Base-by-base conservation (phyloP, 2,329 filamentous ascomycete genomes). In the Fusarium luffae region DNA sequence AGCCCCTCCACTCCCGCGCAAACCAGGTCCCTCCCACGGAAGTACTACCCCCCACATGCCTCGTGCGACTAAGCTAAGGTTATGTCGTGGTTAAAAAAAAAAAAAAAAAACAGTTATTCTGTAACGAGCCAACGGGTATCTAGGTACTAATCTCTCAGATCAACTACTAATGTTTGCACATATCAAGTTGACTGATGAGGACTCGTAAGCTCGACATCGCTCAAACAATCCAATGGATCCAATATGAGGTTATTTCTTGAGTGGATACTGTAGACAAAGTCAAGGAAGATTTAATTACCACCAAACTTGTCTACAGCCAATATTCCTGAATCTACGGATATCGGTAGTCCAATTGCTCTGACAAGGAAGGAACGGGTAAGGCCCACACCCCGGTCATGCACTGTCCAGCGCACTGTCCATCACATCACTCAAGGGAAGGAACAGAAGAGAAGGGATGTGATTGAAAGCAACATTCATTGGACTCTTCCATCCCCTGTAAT, bases 1-100 rank as follows among this genome's bases (percentile, higher is more conserved):
- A 68, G 57, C 67, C 47, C 62, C 50, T 69, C 66, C 66, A 60
- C 58, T 69, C 66, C 66, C 66, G 56, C 58, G 48, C 66, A 55
- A 70, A 63, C 67, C 67, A 63, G 62, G 67, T 55, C 63, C 52
- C 50, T 70, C 66, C 28, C 10, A 14, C 12, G 27, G 27, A 63
- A 59, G 47, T 57, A 43, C 49, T 28, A 59, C 62, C 63, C 66
- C 66, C 67, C 67, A 68, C 66, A 69, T 52, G 10, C 43, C 54
- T 66, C 40, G 49, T 49, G 18, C 42, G 37, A 56, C 61, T 70
- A 69, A 70, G 56, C 66, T 70, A 56, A 69, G 46, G 34, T n/a
- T 37, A 37, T 42, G 43, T 59, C 46, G 11, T 64, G 37, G 23
- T 43, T 23, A 23, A 23, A 23, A 25, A 52, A 23, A 25, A 23